Base-by-base conservation (phyloP, 176 grass and related monocot species). In the Pontederia paniculata region DNA sequence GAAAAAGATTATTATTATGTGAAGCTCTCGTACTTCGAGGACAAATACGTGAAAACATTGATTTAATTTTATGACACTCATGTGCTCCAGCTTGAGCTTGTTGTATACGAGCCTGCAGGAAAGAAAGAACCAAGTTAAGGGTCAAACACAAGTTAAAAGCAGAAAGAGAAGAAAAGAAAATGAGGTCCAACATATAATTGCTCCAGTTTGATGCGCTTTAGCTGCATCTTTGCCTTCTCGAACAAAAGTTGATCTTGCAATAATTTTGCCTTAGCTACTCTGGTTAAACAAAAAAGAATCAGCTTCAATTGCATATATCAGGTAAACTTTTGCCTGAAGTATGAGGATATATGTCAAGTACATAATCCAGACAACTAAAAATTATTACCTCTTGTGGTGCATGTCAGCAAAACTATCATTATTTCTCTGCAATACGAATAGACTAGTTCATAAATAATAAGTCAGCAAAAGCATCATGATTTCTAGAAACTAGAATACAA, bases 51-150 rank as follows among this genome's bases (percentile, higher is more conserved):
- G 74, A 84, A 82, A 91, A 75, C 65, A 73, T 77, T 18, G 68
- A 79, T 98, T 98, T 84, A 51, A 98, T 52, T 77, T 65, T 64
- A 77, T 14, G 20, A 42, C 77, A 90, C 65, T 97, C 80, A 48
- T 69, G 57, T 69, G 65, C 70, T 68, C 77, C 54, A 64, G 59
- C 57, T 59, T 81, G 44, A 47, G 25, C 75, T 72, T 66, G 16
- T 22, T 80, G 72, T 43, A 65, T 54, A 58, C 69, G 83, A 62
- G 65, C 79, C 93, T 97, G 78, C 47, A 69, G 74, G 58, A 80
- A 59, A 74, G 75, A 45, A 43, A 13, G 53, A 61, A 9, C 21
- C 41, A 8, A 71, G 28, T 59, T 76, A 73, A 62, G 54, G 77
- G 62, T 43, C 70, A 53, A 15, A 42, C 37, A 37, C 17, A 74